Percentiles rank a stretch among this genome's conserved stretches.
Evolutionary conservation across 1,284 basidiomycete genomes (phyloP).

Genomic region (Moesziomyces sp.): DNA sequence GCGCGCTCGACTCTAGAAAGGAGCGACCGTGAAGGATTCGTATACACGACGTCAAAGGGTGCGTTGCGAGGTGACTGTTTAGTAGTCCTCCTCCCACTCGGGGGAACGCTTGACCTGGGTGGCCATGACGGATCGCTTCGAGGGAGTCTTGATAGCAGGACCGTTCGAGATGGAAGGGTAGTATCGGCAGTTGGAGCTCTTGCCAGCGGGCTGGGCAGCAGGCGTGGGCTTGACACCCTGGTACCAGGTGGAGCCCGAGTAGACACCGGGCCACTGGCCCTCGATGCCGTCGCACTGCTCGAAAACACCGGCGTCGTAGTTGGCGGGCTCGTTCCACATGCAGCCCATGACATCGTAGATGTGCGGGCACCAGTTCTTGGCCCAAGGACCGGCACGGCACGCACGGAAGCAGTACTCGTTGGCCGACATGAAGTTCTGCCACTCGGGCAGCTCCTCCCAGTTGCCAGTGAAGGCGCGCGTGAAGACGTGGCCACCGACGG

Average conservation of each 20-base stretch:
- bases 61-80: conserved; percentile 6
- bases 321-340: conserved; percentile 62
- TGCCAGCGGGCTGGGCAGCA: conserved; percentile 43
- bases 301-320: conserved; percentile 55
- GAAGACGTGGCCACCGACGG: conserved; percentile 59
- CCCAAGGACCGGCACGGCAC: conserved; percentile 56
- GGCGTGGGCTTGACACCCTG: conserved; percentile 57
- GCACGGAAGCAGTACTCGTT: conserved; percentile 65
- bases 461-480: conserved; percentile 54
- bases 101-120: conserved; percentile 50
- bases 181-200: conserved; percentile 54
- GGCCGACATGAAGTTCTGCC: conserved; percentile 64
- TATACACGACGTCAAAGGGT: conserved; percentile 2
- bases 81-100: conserved; percentile 49
- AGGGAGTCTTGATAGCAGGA: conserved; percentile 48
- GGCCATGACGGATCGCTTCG: conserved; percentile 50
- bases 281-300: conserved; percentile 61
- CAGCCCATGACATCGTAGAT: conserved; percentile 64
- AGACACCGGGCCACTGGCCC: conserved; percentile 62
- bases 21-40: conserved; percentile 27
- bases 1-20: conserved; percentile 38
- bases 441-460: conserved; percentile 64
- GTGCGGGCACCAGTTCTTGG: conserved; percentile 63
- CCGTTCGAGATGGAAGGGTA: conserved; percentile 56
- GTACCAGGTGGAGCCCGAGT: conserved; percentile 58